phyloP scores from a whole-genome alignment of 306 rosid genomes.

The Pyrus betulifolia region DNA sequence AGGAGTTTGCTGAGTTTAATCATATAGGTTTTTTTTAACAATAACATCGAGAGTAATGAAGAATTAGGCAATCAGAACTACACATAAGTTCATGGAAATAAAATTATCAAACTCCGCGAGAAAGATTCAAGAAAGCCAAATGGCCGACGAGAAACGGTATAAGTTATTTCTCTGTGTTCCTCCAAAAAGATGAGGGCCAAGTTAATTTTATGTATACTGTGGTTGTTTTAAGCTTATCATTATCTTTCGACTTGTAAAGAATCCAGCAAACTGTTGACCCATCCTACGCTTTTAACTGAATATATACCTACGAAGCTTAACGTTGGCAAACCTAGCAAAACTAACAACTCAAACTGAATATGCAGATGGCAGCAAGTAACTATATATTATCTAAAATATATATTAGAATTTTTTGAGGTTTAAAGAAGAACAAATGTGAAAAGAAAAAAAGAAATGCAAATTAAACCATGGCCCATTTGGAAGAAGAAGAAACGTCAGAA shows the following conservation, averaged over 20 bases:
- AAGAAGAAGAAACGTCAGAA: constrained; percentile 24
- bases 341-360: background rate
- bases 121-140: no score
- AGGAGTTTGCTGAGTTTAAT: no score
- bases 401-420: no score
- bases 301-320: background rate
- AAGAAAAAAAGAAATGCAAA: constrained; percentile 1
- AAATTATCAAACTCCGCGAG: no score
- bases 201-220: no score
- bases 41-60: no score
- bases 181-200: no score
- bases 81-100: no score
- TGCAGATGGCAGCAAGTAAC: background rate
- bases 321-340: background rate
- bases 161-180: no score
- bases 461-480: constrained; percentile 19
- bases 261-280: background rate
- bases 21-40: no score
- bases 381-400: background rate
- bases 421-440: background rate
- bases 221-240: background rate
- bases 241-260: background rate
- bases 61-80: no score
- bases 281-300: background rate
- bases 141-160: no score